phyloP scores from a whole-genome alignment of 495 filamentous ascomycete species.

The Amphirosellinia nigrospora region DNA sequence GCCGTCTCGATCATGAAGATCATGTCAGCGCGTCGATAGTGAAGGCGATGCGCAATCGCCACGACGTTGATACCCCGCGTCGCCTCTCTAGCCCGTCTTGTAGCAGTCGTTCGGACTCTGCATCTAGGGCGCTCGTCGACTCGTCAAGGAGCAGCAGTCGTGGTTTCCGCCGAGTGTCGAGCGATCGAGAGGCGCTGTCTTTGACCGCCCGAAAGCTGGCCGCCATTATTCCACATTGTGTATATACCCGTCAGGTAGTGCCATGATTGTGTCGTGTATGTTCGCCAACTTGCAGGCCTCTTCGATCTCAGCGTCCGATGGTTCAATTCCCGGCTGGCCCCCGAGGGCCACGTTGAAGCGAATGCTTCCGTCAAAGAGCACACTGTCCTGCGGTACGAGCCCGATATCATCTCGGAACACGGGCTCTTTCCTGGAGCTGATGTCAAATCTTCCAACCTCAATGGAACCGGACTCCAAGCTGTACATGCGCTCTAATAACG shows the following conservation, averaged over 20 bases:
- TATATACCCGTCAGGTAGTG: constrained; percentile 66
- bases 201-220: constrained; percentile 61
- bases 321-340: constrained; percentile 48
- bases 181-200: constrained; percentile 78
- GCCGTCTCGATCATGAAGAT: constrained; percentile 80
- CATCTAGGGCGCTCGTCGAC: constrained; percentile 81
- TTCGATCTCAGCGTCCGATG: constrained; percentile 56
- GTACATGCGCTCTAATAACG: constrained; percentile 66
- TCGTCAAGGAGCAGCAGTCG: constrained; percentile 85
- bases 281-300: constrained; percentile 63
- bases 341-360: constrained; percentile 61
- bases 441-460: constrained; percentile 52
- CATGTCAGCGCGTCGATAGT: constrained; percentile 76
- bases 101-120: constrained; percentile 69
- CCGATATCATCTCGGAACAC: constrained; percentile 59
- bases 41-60: constrained; percentile 79
- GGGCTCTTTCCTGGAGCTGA: constrained; percentile 49
- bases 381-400: constrained; percentile 62
- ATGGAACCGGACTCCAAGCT: constrained; percentile 29
- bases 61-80: constrained; percentile 78
- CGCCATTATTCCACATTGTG: constrained; percentile 58
- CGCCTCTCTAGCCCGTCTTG: constrained; percentile 74
- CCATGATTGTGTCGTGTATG: constrained; percentile 63
- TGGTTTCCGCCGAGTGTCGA: constrained; percentile 74
- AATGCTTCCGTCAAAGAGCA: constrained; percentile 61